These are phyloP conservation scores for Lyophyllum decastes DNA, from an alignment of 768 basidiomycete species.

Conservation along the genomic window DNA sequence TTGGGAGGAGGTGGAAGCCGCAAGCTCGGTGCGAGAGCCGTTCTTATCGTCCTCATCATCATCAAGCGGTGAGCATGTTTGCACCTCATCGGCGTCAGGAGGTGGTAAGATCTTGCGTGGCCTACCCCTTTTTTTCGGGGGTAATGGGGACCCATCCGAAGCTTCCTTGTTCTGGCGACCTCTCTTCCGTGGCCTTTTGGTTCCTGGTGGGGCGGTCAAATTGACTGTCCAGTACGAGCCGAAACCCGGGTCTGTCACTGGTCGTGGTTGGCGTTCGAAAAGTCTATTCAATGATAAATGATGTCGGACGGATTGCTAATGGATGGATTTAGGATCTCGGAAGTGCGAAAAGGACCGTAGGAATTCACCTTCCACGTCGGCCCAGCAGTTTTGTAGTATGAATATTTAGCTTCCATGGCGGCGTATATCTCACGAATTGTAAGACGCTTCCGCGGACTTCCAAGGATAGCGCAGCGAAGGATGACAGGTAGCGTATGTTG, in stretches of 20 bases:
- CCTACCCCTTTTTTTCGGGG: constrained; percentile 41
- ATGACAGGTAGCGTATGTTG: constrained; percentile 87
- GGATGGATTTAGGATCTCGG: constrained; percentile 13
- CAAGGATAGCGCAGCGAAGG: constrained; percentile 81
- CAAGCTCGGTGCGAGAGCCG: not conserved
- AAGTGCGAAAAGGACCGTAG: constrained; percentile 1
- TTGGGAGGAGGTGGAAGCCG: not conserved
- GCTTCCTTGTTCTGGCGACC: constrained; percentile 59
- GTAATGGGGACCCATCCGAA: constrained; percentile 19
- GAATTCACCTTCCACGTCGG: constrained; percentile 78
- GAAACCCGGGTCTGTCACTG: constrained; percentile 83
- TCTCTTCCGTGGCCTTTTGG: constrained; percentile 82
- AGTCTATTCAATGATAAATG: constrained; percentile 81
- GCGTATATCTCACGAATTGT: constrained; percentile 87
- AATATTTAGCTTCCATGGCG: constrained; percentile 84
- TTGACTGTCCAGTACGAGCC: constrained; percentile 94
- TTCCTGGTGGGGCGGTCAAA: constrained; percentile 79
- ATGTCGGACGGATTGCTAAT: constrained; percentile 84
- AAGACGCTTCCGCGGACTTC: constrained; percentile 70
- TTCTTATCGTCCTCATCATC: constrained; percentile 23
- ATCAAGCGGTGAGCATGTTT: constrained; percentile 11
- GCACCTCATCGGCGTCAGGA: constrained; percentile 4
- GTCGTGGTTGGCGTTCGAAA: constrained; percentile 80
- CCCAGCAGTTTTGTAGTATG: constrained; percentile 78
- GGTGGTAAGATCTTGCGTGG: constrained; percentile 32